Percentiles rank a stretch among this genome's conserved stretches.
Evolutionary conservation across 169 alveolate species (phyloP).

Genomic region (Plasmodium ovale): DNA sequence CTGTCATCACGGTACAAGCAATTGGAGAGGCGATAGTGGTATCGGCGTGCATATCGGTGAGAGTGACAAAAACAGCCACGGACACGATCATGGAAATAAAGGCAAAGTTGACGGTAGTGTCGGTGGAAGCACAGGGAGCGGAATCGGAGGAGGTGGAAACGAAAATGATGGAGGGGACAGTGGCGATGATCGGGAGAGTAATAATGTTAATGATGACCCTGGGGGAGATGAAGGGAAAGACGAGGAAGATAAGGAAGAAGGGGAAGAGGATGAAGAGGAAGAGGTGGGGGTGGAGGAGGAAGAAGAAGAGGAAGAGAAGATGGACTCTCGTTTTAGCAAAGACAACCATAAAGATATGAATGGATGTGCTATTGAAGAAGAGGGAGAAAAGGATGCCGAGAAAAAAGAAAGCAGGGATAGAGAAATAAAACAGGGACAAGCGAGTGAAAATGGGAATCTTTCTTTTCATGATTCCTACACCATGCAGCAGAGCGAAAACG

Average conservation of each 20-base stretch:
- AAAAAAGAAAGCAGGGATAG: not conserved
- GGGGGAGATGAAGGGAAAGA: not conserved
- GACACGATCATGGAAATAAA: not conserved
- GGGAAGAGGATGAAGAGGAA: not conserved
- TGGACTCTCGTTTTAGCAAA: not conserved
- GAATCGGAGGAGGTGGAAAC: not conserved
- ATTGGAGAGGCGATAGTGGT: too few relatives aligned
- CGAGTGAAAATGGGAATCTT: not conserved
- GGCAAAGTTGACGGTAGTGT: not conserved
- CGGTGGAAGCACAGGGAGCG: not conserved
- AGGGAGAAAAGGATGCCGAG: not conserved
- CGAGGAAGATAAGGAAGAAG: not conserved
- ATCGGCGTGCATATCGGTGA: not conserved
- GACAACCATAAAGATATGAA: not conserved
- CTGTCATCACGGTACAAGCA: too few relatives aligned
- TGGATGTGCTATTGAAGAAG: not conserved
- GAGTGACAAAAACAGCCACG: not conserved
- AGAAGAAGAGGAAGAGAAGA: not conserved
- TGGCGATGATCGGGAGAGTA: not conserved
- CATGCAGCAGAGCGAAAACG: too few relatives aligned
- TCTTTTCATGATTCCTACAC: too few relatives aligned
- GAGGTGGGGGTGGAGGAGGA: not conserved
- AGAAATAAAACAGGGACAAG: not conserved
- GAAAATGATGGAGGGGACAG: not conserved
- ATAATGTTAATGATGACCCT: not conserved